Evolutionary conservation across 257 asterid species (phyloP), one percentile per base, ranked within the genome.

Genomic region (Capsicum baccatum): DNA sequence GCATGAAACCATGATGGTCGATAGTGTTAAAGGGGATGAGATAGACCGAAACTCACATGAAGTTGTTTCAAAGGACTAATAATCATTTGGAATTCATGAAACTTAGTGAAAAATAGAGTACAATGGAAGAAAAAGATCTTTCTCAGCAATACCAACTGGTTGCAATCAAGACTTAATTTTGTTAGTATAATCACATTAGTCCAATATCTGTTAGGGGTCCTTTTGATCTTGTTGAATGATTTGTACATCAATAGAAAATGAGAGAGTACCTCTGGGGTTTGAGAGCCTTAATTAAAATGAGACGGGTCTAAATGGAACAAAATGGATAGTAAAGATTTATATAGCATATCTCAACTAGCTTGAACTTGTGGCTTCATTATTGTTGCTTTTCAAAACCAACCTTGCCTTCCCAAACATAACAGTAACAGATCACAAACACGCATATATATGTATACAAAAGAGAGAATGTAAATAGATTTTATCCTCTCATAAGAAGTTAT

Each of bases 241-340:
- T 69, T 21, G 80, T 19, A 74, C 59, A 74, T 74, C 60, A 74
- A 74, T 50, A 21, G 62, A 50, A 21, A 73, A 73, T 73, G 58
- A 11, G 80, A 73, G 80, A 73, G 42, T 44, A 73, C 80, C n/a
- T 73, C n/a, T 33, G 14, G 47, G 71, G 15, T 64, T 12, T 33
- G 47, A 33, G 47, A 64, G 42, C 47, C 71, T 33, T 26, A 64
- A 35, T 66, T 8, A 50, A 39, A 67, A 74, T 12, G 39, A 74
- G 62, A 52, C 7, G 13, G 13, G 80, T 21, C 80, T 69, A 74
- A 50, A 74, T 19, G 44, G 44, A 21, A 14, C 12, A 74, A 74
- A 74, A 50, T 50, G 42, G 81, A 50, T 50, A 21, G 62, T 74
- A 8, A 74, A 12, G 62, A 74, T 74, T 74, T 54, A 50, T 50